phyloP scores from a whole-genome alignment of 1,284 basidiomycete genomes.

The Butyriboletus appendiculatus region DNA sequence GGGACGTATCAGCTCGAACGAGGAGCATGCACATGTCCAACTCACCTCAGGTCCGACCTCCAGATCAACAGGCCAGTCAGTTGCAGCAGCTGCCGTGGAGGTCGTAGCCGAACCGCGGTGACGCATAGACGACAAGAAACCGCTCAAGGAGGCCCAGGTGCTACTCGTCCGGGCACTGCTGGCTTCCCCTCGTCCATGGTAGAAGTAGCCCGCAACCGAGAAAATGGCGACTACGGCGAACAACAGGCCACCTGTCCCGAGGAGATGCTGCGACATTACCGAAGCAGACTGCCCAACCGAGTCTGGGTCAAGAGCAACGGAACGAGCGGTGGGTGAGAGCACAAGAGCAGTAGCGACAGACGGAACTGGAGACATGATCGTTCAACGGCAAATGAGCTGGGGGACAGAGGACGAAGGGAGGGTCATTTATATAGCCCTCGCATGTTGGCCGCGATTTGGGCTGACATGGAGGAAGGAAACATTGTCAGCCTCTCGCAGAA shows the following conservation, averaged over 20 bases:
- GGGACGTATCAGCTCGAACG: not conserved
- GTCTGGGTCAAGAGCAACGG: not conserved
- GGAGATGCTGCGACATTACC: slow-evolving; percentile 4
- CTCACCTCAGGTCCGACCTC: slow-evolving; percentile 19
- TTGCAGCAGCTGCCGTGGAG: not conserved
- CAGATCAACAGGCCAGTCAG: slow-evolving; percentile 2
- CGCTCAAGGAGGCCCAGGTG: slow-evolving; percentile 10
- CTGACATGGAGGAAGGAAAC: not conserved
- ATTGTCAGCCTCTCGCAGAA: slow-evolving; percentile 13
- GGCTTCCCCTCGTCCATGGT: slow-evolving; percentile 1
- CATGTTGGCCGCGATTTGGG: slow-evolving; percentile 8
- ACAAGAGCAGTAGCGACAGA: slow-evolving; percentile 12
- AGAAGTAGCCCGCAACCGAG: slow-evolving; percentile 19
- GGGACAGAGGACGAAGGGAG: not conserved
- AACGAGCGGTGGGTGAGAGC: slow-evolving; percentile 3
- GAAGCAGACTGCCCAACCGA: slow-evolving; percentile 3
- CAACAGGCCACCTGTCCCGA: slow-evolving; percentile 20
- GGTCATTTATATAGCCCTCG: slow-evolving; percentile 9
- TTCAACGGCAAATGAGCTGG: slow-evolving; percentile 12
- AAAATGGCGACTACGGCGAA: slow-evolving; percentile 21
- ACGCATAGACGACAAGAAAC: slow-evolving; percentile 13
- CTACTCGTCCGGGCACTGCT: not conserved
- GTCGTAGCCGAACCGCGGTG: not conserved
- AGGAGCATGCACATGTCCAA: not conserved
- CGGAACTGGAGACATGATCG: slow-evolving; percentile 25